Percentiles rank a stretch among this genome's conserved stretches.
Conservation (phyloP, 768 basidiomycete genomes). For the Russula sp. region DNA sequence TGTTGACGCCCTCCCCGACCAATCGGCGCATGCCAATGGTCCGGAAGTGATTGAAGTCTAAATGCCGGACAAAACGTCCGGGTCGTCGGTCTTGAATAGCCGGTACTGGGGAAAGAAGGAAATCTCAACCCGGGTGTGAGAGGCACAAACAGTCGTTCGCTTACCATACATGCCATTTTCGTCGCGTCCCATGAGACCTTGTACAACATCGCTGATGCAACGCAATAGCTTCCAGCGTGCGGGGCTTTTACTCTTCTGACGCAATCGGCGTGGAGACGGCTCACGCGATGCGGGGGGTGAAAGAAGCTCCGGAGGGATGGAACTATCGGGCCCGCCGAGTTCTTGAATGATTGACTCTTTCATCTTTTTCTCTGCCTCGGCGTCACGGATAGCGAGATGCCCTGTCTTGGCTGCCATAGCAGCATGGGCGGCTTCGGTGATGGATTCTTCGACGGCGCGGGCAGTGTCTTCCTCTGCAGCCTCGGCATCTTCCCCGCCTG, state of each 20-base stretch:
- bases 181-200: conserved; percentile 59
- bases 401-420: conserved; percentile 47
- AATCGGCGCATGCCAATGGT: conserved; percentile 95
- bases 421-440: conserved; percentile 63
- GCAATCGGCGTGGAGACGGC: conserved; percentile 72
- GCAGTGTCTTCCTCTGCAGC: conserved; percentile 52
- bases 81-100: conserved; percentile 67
- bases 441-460: conserved; percentile 60
- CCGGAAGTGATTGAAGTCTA: conserved; percentile 96
- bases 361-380: conserved; percentile 47
- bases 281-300: conserved; percentile 80
- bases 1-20: conserved; percentile 82
- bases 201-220: conserved; percentile 75
- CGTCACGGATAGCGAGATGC: conserved; percentile 8
- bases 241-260: conserved; percentile 76
- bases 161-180: conserved; percentile 72
- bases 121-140: background rate
- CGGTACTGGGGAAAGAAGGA: conserved; percentile 48
- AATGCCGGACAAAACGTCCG: conserved; percentile 76
- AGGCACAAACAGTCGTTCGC: conserved; percentile 32
- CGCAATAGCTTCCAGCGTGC: conserved; percentile 81
- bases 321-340: conserved; percentile 59
- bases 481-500: conserved; percentile 63
- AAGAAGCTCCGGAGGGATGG: conserved; percentile 71
- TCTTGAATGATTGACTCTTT: conserved; percentile 39